Evolutionary conservation across 2,329 filamentous ascomycete species (phyloP).

Genomic region (Trichoderma simmonsii): DNA sequence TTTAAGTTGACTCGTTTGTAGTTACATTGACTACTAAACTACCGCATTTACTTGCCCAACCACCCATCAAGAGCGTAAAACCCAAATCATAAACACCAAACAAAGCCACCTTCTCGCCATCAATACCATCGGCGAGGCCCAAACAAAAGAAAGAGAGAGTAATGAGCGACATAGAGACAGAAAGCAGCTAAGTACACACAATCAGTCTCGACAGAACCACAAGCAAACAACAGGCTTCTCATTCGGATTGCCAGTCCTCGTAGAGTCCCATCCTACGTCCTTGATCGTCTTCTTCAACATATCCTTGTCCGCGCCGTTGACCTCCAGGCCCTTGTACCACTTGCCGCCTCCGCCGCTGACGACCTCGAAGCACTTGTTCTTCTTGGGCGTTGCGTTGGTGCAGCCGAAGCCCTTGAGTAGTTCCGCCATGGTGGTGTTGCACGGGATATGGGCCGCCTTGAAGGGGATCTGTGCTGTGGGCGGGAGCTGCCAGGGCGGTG

Average conservation of each 20-base stretch:
- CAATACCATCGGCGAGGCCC: neutral
- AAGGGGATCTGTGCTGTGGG: slow-evolving; percentile 43
- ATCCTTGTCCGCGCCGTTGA: slow-evolving; percentile 49
- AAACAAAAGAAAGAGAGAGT: neutral
- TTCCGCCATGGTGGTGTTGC: slow-evolving; percentile 51
- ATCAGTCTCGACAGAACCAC: slow-evolving; percentile 54
- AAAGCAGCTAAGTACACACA: neutral
- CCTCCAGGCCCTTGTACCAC: slow-evolving; percentile 57
- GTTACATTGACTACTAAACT: neutral
- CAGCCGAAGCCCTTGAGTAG: slow-evolving; percentile 59
- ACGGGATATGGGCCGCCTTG: slow-evolving; percentile 51
- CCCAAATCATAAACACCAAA: neutral
- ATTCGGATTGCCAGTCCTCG: slow-evolving; percentile 44
- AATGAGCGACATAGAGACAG: neutral
- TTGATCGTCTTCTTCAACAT: slow-evolving; percentile 48
- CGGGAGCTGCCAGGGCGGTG: slow-evolving; percentile 52
- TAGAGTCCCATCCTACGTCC: slow-evolving; percentile 58
- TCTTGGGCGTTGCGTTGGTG: slow-evolving; percentile 45
- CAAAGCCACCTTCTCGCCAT: neutral
- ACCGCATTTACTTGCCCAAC: neutral
- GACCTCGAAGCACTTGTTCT: slow-evolving; percentile 58
- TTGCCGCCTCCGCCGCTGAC: slow-evolving; percentile 52
- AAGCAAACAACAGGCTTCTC: slow-evolving; percentile 57
- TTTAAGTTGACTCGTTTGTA: neutral
- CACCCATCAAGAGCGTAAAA: neutral